Evolutionary conservation across 768 basidiomycete genomes (phyloP).

Genomic region (Leucogyrophana mollusca): DNA sequence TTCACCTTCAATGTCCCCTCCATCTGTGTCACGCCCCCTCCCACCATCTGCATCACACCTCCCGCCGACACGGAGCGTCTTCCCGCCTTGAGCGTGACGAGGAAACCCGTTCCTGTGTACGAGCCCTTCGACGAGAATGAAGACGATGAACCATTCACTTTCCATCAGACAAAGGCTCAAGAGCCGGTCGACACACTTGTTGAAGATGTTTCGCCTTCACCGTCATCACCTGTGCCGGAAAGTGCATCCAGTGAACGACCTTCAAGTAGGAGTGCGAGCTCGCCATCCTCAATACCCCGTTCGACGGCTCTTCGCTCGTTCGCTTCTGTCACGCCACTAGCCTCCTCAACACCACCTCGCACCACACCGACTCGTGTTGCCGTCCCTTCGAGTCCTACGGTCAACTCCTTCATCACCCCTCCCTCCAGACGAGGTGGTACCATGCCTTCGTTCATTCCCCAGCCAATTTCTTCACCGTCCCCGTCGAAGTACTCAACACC

Average conservation of each 20-base stretch:
- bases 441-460: slow-evolving; percentile 61
- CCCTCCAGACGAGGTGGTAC: slow-evolving; percentile 50
- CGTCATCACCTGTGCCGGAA: slow-evolving; percentile 7
- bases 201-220: slow-evolving; percentile 4
- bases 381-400: slow-evolving; percentile 20
- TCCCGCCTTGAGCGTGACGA: neutral
- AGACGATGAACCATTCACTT: slow-evolving; percentile 24
- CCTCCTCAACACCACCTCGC: slow-evolving; percentile 36
- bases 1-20: slow-evolving; percentile 72
- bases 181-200: slow-evolving; percentile 7
- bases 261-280: slow-evolving; percentile 17
- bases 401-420: slow-evolving; percentile 42
- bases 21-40: slow-evolving; percentile 24
- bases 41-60: slow-evolving; percentile 17
- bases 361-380: slow-evolving; percentile 25
- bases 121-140: slow-evolving; percentile 19
- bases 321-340: slow-evolving; percentile 22
- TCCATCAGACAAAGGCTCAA: slow-evolving; percentile 16
- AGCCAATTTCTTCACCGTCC: slow-evolving; percentile 48
- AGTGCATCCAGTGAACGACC: slow-evolving; percentile 8
- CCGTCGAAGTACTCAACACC: slow-evolving; percentile 28
- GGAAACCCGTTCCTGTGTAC: slow-evolving; percentile 5
- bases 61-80: slow-evolving; percentile 15
- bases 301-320: slow-evolving; percentile 35
- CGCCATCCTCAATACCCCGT: slow-evolving; percentile 55